Conservation (phyloP, 2,329 filamentous ascomycete genomes). For the Fusarium transvaalense region DNA sequence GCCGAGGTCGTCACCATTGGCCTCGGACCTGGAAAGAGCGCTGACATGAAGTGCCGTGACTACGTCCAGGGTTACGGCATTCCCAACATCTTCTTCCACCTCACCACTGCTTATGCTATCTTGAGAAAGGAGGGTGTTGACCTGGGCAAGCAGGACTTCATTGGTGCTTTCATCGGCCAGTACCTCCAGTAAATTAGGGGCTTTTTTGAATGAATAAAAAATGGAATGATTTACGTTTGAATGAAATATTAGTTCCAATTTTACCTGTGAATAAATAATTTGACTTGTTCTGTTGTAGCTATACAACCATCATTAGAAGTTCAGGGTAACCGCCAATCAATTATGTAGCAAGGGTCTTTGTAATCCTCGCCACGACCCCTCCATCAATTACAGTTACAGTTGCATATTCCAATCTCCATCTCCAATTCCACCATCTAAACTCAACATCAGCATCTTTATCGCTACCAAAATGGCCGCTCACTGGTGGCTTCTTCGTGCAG, state of each 20-base stretch:
- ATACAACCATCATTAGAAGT: no score
- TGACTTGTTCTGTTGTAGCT: background rate
- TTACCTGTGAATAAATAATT: background rate
- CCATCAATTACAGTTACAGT: constrained; percentile 32
- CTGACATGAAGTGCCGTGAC: constrained; percentile 46
- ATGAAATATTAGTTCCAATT: background rate
- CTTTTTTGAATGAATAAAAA: constrained; percentile 4
- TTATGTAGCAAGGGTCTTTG: constrained; percentile 10
- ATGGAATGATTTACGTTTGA: constrained; percentile 12
- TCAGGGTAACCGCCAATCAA: constrained; percentile 25
- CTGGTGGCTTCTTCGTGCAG: constrained; percentile 52
- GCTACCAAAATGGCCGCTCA: constrained; percentile 50
- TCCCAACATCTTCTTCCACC: constrained; percentile 75
- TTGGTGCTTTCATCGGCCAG: constrained; percentile 53
- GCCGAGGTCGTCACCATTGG: constrained; percentile 48
- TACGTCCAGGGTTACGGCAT: constrained; percentile 64
- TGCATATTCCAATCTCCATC: background rate
- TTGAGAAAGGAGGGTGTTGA: constrained; percentile 71
- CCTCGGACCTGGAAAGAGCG: constrained; percentile 50
- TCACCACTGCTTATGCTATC: constrained; percentile 70
- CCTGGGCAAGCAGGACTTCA: constrained; percentile 71
- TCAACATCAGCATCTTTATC: background rate
- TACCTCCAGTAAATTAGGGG: constrained; percentile 28
- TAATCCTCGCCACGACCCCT: constrained; percentile 34
- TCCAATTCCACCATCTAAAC: constrained; percentile 5